Conservation (phyloP, 1,139 yeast genomes). For the Candida frijolesensis region DNA sequence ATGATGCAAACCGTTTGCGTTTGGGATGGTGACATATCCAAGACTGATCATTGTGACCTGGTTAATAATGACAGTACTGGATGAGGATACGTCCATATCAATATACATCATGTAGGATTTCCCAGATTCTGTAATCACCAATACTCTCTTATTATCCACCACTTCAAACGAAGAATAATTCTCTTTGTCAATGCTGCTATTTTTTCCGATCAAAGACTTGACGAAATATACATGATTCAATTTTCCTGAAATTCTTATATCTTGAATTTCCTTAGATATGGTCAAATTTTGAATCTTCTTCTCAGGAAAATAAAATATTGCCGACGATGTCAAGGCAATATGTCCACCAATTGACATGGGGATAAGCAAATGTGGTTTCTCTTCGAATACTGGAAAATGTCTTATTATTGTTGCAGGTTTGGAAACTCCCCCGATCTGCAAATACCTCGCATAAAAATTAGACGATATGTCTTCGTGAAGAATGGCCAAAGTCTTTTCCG, state of each 20-base stretch:
- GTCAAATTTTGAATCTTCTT: conserved; percentile 18
- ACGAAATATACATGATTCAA: conserved; percentile 5
- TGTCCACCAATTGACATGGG: conserved; percentile 32
- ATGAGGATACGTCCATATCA: conserved; percentile 14
- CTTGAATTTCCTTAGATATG: conserved; percentile 14
- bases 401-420: conserved; percentile 16
- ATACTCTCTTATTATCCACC: conserved; percentile 30
- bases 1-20: conserved; percentile 29
- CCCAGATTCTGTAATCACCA: conserved; percentile 36
- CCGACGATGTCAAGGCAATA: conserved; percentile 30
- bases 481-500: conserved; percentile 24
- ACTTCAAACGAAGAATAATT: conserved; percentile 16
- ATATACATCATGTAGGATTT: conserved; percentile 30
- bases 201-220: conserved; percentile 3
- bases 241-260: conserved; percentile 2
- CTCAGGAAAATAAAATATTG: conserved; percentile 36
- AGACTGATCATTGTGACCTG: conserved; percentile 30
- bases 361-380: conserved; percentile 33
- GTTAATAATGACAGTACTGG: conserved; percentile 15
- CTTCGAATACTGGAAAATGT: conserved; percentile 39
- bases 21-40: conserved; percentile 33
- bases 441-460: conserved; percentile 34
- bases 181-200: conserved; percentile 1
- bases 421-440: conserved; percentile 18
- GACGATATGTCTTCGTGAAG: conserved; percentile 40